A percentile compares a stretch with the other conserved stretches of the same genome.
phyloP scores from a whole-genome alignment of 139 green algal genomes.

The Marvania coccoides region DNA sequence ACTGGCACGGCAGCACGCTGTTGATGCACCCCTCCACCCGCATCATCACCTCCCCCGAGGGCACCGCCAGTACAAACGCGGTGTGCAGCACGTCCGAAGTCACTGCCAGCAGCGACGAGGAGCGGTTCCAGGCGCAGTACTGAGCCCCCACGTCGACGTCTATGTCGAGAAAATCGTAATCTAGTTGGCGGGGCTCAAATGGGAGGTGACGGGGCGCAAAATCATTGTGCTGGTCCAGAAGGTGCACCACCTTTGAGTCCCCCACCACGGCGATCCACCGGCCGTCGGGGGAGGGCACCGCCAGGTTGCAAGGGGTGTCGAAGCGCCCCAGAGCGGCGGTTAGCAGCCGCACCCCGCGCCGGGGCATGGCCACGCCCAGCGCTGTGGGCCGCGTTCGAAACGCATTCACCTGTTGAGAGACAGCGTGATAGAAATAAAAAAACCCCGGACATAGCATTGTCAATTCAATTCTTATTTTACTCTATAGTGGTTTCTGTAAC shows the following conservation, averaged over 20 bases:
- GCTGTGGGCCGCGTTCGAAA: background rate
- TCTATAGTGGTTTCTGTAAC: too few species aligned
- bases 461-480: too few species aligned
- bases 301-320: constrained; percentile 11
- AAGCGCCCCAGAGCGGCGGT: constrained; percentile 19
- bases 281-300: constrained; percentile 19
- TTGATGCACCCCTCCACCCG: constrained; percentile 1
- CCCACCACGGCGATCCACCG: constrained; percentile 15
- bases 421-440: too few species aligned
- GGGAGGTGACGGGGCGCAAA: background rate
- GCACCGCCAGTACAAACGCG: constrained; percentile 15
- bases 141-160: constrained; percentile 2
- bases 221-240: constrained; percentile 2
- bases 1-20: background rate
- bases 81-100: constrained; percentile 12
- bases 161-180: background rate
- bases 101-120: constrained; percentile 10
- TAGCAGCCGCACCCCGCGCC: background rate
- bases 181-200: background rate
- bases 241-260: background rate
- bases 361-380: background rate
- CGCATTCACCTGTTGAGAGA: background rate
- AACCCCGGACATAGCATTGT: too few species aligned
- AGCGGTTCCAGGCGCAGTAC: constrained; percentile 18
- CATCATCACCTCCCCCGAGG: background rate